Base-by-base conservation (phyloP, 768 basidiomycete genomes). In the Podaxis rugospora region DNA sequence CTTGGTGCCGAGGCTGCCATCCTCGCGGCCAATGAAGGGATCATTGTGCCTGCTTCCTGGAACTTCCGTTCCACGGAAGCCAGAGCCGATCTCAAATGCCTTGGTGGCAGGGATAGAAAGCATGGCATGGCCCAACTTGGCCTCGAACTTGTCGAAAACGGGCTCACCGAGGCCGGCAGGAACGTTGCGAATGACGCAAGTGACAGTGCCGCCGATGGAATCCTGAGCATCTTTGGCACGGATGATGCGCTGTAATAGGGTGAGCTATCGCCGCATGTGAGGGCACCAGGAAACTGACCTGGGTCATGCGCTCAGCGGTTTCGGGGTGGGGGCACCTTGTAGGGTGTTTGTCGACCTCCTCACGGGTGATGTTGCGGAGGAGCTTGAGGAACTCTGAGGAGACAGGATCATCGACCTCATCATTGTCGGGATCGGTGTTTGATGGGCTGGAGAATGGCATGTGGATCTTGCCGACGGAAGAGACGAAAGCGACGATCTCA, bases 101-200 rank as follows among this genome's bases (percentile, higher is more conserved):
- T 99, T 99, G 57, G 97, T 98, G 16, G 97, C 96, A 27, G 97
- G 97, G 69, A 99, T 97, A 57, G 95, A 97, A 55, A 99, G 84
- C 96, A 99, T 98, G 6, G 97, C 97, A 71, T 98, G 97, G 11
- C 85, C 96, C 62, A 99, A 87, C 64, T 84, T 84, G 18, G 97
- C 97, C 75, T 97, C 96, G 72, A 98, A 89, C 75, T 98, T 98
- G 83, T 99, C 95, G 74, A 99, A 98, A 54, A 93, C 90, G 56
- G 97, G 97, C 74, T 98, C 97, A 53, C 97, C 97, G 28, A 98
- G 85, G 6, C 97, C 97, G 18, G 88, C 76, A 50, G 97, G 97
- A 1, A 89, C 86, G 59, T 88, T 87, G 47, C 96, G 90, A 66
- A 99, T 91, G 40, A 98, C 92, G 71, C 97, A 98, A 59, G 94